These are phyloP conservation scores for Pestalotiopsis sp. DNA, from an alignment of 2,329 filamentous ascomycete species.

Conservation along the genomic window DNA sequence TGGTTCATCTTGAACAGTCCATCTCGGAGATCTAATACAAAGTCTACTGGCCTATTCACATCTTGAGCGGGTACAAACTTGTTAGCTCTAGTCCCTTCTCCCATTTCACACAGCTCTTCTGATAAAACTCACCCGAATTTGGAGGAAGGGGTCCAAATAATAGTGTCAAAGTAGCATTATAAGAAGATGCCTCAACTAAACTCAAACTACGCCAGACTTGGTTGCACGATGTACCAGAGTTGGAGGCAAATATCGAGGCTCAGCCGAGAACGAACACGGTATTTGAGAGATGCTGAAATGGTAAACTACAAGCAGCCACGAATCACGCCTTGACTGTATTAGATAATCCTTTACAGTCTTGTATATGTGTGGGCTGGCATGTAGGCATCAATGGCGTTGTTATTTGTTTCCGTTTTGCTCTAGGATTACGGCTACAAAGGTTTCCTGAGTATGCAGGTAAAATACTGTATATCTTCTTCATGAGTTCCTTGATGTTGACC, in stretches of 20 bases:
- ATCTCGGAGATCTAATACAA: not conserved
- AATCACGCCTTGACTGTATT: no score
- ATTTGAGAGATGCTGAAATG: not conserved
- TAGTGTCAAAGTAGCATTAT: slow-evolving; percentile 26
- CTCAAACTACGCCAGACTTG: slow-evolving; percentile 21
- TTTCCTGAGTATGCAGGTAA: no score
- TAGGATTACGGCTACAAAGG: no score
- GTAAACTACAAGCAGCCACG: not conserved
- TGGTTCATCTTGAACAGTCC: not conserved
- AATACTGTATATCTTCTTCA: no score
- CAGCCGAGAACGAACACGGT: not conserved
- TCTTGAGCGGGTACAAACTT: not conserved
- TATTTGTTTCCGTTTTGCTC: no score
- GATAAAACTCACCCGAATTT: not conserved
- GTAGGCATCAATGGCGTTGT: no score
- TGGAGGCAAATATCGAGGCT: not conserved
- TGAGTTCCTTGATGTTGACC: no score
- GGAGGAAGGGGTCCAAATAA: slow-evolving; percentile 23
- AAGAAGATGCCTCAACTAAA: slow-evolving; percentile 20
- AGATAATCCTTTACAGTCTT: no score
- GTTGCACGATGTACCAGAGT: not conserved
- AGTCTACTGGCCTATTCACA: not conserved
- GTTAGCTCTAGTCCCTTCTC: not conserved
- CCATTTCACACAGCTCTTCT: not conserved
- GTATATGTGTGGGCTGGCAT: no score